A percentile compares a stretch with the other conserved stretches of the same genome.
phyloP scores from a whole-genome alignment of 768 basidiomycete genomes.

The Boletus edulis region DNA sequence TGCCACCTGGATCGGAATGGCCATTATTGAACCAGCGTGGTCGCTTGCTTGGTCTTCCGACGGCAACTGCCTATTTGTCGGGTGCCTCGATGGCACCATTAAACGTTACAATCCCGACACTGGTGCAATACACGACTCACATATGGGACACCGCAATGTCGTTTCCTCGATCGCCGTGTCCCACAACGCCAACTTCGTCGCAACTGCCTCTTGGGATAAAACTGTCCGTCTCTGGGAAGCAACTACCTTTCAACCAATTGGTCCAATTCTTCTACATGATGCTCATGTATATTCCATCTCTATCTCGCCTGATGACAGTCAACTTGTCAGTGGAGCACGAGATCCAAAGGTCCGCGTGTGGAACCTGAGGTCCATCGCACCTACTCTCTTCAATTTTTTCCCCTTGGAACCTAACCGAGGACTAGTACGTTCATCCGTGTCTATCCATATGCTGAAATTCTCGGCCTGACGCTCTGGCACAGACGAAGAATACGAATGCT shows the following conservation, averaged over 20 bases:
- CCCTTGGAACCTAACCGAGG: slow-evolving; percentile 13
- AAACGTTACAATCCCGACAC: slow-evolving; percentile 8
- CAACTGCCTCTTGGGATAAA: slow-evolving; percentile 27
- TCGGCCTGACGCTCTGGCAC: neutral
- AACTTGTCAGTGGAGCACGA: slow-evolving; percentile 16
- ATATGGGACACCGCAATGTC: slow-evolving; percentile 15
- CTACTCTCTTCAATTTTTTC: slow-evolving; percentile 12
- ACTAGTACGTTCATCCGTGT: slow-evolving; percentile 3
- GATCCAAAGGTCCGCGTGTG: slow-evolving; percentile 17
- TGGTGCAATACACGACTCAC: neutral
- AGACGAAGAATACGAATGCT: neutral
- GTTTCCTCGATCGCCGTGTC: slow-evolving; percentile 23
- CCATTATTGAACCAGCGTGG: slow-evolving; percentile 14
- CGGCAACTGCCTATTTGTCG: slow-evolving; percentile 13
- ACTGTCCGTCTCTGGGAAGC: slow-evolving; percentile 30
- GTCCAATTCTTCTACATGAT: slow-evolving; percentile 15
- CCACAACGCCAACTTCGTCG: slow-evolving; percentile 18
- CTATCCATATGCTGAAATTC: no score
- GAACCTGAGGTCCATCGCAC: slow-evolving; percentile 10
- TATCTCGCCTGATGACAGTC: slow-evolving; percentile 12
- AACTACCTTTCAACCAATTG: slow-evolving; percentile 14
- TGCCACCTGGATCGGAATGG: neutral
- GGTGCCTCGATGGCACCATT: slow-evolving; percentile 17
- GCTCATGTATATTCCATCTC: slow-evolving; percentile 10
- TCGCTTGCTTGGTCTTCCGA: slow-evolving; percentile 22